Conservation (phyloP, 331 rosid species). For the Prunus yedoensis region DNA sequence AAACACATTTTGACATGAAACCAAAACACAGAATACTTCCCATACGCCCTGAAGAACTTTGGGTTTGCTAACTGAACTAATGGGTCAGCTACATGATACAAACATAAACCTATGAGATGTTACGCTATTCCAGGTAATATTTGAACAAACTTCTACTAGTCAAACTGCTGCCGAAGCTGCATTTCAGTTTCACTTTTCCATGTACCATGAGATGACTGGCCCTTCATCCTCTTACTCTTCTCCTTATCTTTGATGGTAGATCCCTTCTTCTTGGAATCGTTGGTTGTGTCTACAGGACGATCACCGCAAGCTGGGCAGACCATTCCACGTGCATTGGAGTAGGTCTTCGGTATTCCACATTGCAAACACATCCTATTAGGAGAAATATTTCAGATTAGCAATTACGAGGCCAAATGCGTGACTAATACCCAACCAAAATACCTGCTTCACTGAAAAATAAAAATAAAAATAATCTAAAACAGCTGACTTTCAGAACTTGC, state of each 20-base stretch:
- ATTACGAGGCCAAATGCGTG: background rate
- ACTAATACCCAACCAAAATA: background rate
- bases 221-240: conserved; percentile 86
- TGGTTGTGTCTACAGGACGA: conserved; percentile 48
- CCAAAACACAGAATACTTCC: background rate
- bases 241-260: conserved; percentile 85
- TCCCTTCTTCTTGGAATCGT: conserved; percentile 80
- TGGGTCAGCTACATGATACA: too few relatives aligned
- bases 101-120: background rate
- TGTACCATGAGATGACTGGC: conserved; percentile 90
- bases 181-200: conserved; percentile 99
- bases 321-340: conserved; percentile 76
- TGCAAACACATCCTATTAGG: conserved; percentile 81
- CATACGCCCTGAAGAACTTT: too few relatives aligned
- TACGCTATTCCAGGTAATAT: conserved; percentile 2
- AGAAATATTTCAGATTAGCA: conserved; percentile 5
- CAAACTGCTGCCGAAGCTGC: conserved; percentile 92
- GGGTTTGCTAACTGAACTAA: too few relatives aligned
- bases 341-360: conserved; percentile 94
- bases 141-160: conserved; percentile 32
- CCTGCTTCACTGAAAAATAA: background rate
- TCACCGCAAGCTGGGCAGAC: conserved; percentile 90
- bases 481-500: background rate
- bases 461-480: background rate
- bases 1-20: too few relatives aligned